Percentiles rank a stretch among this genome's conserved stretches.
These are phyloP conservation scores for Tylopilus sp. DNA, from an alignment of 1,284 basidiomycete genomes.

Conservation along the genomic window DNA sequence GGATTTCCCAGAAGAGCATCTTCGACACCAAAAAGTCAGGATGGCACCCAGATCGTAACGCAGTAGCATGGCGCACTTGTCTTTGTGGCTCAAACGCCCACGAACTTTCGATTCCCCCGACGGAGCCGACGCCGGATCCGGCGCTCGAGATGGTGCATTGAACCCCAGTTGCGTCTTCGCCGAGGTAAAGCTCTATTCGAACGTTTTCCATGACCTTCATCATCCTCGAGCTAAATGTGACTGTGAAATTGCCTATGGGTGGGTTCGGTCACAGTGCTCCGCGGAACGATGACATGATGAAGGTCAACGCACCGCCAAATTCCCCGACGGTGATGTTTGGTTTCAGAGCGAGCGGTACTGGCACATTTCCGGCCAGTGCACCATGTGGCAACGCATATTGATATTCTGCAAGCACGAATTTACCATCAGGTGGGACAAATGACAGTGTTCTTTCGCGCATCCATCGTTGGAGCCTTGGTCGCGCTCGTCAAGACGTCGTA, in stretches of 20 bases:
- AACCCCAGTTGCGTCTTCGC: constrained; percentile 63
- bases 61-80: constrained; percentile 39
- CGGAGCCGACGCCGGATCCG: constrained; percentile 52
- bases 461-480: constrained; percentile 72
- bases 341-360: constrained; percentile 67
- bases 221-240: constrained; percentile 66
- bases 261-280: neutral
- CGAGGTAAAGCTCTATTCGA: constrained; percentile 69
- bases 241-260: constrained; percentile 60
- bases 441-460: constrained; percentile 75
- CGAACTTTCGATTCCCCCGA: constrained; percentile 42
- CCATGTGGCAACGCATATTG: constrained; percentile 48
- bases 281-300: neutral
- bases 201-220: constrained; percentile 68
- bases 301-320: constrained; percentile 50
- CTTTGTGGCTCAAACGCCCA: constrained; percentile 78
- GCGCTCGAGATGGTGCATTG: constrained; percentile 58
- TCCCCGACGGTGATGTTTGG: constrained; percentile 57
- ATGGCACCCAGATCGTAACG: neutral
- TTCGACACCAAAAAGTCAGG: constrained; percentile 25
- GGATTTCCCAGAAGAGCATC: constrained; percentile 75
- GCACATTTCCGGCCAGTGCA: constrained; percentile 37
- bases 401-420: constrained; percentile 86
- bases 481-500: constrained; percentile 6
- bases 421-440: constrained; percentile 93